phyloP scores from a whole-genome alignment of 345 rosid species.

The Eucalyptus viminalis region DNA sequence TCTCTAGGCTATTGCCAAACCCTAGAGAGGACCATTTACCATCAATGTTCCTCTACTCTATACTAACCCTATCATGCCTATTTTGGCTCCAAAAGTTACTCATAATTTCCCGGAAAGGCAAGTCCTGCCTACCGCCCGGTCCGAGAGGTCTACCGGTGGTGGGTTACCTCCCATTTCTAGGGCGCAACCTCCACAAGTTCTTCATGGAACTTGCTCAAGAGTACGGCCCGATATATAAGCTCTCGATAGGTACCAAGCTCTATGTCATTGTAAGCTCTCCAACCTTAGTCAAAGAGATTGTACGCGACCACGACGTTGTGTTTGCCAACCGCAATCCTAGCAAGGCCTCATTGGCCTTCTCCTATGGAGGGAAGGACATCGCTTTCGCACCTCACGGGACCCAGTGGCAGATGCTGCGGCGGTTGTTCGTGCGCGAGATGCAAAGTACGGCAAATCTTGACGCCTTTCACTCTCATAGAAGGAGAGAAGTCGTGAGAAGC shows the following conservation, averaged over 20 bases:
- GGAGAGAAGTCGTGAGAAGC: neutral
- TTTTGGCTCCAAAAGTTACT: neutral
- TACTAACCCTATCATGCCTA: neutral
- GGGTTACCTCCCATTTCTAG: conserved; percentile 12
- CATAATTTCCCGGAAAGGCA: neutral
- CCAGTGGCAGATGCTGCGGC: conserved; percentile 7
- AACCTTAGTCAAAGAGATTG: conserved; percentile 2
- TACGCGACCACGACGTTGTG: conserved; percentile 3
- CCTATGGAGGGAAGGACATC: conserved; percentile 17
- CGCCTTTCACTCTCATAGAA: neutral
- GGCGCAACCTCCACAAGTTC: conserved; percentile 3
- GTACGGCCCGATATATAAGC: conserved; percentile 17
- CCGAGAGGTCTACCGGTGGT: neutral
- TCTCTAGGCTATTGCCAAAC: neutral
- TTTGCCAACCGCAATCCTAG: conserved; percentile 7
- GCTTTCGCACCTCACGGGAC: conserved; percentile 4
- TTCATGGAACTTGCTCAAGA: conserved; percentile 1
- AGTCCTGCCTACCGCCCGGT: neutral
- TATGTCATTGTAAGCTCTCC: conserved; percentile 18
- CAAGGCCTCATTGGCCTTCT: neutral
- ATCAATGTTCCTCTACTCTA: neutral
- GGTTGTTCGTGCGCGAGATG: conserved; percentile 5
- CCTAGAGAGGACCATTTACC: neutral
- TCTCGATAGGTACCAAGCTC: conserved; percentile 4
- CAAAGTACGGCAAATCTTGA: conserved; percentile 1